Evolutionary conservation across 106 monocot species (phyloP).

Genomic region (Ottelia alismoides): DNA sequence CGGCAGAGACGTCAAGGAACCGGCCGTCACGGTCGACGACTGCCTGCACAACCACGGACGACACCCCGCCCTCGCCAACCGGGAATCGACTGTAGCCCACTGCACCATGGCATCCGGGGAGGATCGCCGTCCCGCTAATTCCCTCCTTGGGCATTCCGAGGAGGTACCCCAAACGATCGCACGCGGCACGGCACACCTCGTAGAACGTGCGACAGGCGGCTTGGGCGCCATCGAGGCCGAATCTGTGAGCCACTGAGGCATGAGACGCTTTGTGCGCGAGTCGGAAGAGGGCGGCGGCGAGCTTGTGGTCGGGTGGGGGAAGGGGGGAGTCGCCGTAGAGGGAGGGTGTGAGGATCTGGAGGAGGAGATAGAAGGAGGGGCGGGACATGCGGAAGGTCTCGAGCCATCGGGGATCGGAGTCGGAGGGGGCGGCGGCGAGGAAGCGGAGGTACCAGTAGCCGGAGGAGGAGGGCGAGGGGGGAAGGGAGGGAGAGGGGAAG

Average conservation of each 20-base stretch:
- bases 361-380: slow-evolving; percentile 56
- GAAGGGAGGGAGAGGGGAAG: slow-evolving; percentile 6
- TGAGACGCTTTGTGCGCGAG: slow-evolving; percentile 58
- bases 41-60: slow-evolving; percentile 36
- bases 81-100: slow-evolving; percentile 45
- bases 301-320: slow-evolving; percentile 48
- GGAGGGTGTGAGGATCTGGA: slow-evolving; percentile 44
- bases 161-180: slow-evolving; percentile 37
- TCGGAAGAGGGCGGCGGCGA: slow-evolving; percentile 59
- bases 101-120: slow-evolving; percentile 46
- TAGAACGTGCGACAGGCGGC: slow-evolving; percentile 61
- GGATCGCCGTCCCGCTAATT: slow-evolving; percentile 28
- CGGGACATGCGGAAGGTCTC: slow-evolving; percentile 58
- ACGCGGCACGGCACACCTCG: slow-evolving; percentile 40
- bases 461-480: slow-evolving; percentile 8
- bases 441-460: slow-evolving; percentile 48
- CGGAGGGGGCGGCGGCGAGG: slow-evolving; percentile 27
- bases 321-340: slow-evolving; percentile 14
- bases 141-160: slow-evolving; percentile 39
- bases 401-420: slow-evolving; percentile 31
- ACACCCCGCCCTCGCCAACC: not conserved
- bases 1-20: slow-evolving; percentile 71
- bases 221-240: slow-evolving; percentile 32
- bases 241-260: slow-evolving; percentile 25
- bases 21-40: slow-evolving; percentile 71